These are phyloP conservation scores for Microcyclosporella mali DNA, from an alignment of 2,329 filamentous ascomycete species.

Conservation along the genomic window DNA sequence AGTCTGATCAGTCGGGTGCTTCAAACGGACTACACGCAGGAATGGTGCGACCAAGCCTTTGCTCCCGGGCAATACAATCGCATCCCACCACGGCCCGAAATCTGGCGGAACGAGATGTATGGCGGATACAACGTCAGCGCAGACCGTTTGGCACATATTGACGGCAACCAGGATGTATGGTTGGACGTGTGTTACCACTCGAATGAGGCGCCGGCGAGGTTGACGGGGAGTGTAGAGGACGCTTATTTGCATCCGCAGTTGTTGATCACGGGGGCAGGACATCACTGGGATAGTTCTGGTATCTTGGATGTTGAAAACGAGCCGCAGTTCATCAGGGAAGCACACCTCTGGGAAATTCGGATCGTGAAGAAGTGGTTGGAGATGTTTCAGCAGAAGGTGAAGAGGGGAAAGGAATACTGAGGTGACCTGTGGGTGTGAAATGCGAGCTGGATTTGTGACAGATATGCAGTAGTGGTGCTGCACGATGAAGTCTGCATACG, in stretches of 20 bases:
- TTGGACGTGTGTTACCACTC: conserved; percentile 49
- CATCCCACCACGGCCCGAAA: conserved; percentile 33
- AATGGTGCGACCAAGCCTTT: conserved; percentile 53
- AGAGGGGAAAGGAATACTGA: not conserved
- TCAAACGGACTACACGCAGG: conserved; percentile 46
- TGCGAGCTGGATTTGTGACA: no score
- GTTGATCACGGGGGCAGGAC: conserved; percentile 47
- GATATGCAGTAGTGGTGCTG: no score
- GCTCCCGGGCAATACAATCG: conserved; percentile 41
- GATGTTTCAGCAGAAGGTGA: conserved; percentile 9
- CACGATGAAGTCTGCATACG: no score
- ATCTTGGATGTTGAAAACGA: conserved; percentile 54
- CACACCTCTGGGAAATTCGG: conserved; percentile 52
- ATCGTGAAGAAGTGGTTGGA: conserved; percentile 63
- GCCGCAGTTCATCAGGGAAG: conserved; percentile 52
- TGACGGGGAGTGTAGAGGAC: conserved; percentile 11
- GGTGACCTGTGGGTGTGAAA: no score
- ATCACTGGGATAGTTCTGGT: conserved; percentile 36
- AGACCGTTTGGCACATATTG: conserved; percentile 46
- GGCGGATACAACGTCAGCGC: conserved; percentile 44
- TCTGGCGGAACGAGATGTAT: conserved; percentile 41
- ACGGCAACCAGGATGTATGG: conserved; percentile 50
- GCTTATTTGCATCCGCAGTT: conserved; percentile 45
- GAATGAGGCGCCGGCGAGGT: conserved; percentile 31
- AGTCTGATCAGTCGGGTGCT: conserved; percentile 45